Conservation (phyloP, 1,284 basidiomycete species). For the Trichosporon sp. region DNA sequence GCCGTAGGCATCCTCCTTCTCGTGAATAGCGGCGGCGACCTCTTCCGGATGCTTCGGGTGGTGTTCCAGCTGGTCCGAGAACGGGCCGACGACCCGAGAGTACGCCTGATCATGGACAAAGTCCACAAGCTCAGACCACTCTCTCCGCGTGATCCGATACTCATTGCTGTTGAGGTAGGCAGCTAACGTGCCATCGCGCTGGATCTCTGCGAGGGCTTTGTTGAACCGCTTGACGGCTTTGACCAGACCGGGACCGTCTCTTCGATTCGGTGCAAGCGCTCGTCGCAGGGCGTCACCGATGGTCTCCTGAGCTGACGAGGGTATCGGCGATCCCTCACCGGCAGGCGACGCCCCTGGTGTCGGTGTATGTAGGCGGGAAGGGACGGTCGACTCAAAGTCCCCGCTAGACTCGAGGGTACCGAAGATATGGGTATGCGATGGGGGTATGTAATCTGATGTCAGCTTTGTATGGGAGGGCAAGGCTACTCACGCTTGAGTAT, state of each 20-base stretch:
- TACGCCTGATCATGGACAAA: constrained; percentile 54
- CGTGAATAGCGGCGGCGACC: constrained; percentile 37
- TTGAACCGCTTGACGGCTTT: constrained; percentile 53
- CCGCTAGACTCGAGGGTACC: constrained; percentile 29
- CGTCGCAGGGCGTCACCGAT: constrained; percentile 52
- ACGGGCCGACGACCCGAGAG: constrained; percentile 53
- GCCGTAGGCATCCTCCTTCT: constrained; percentile 46
- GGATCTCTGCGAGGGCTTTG: constrained; percentile 44
- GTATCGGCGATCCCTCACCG: constrained; percentile 16
- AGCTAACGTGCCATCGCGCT: constrained; percentile 38
- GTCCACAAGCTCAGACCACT: constrained; percentile 49
- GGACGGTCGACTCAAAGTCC: constrained; percentile 13
- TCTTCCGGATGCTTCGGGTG: constrained; percentile 43
- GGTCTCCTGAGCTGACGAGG: constrained; percentile 35
- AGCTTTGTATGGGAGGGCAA: not conserved
- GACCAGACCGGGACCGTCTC: constrained; percentile 52
- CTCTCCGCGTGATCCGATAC: constrained; percentile 23
- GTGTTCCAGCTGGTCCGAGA: constrained; percentile 47
- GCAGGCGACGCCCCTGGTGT: constrained; percentile 23
- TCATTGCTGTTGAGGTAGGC: constrained; percentile 24
- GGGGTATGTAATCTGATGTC: constrained; percentile 37
- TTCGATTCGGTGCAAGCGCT: constrained; percentile 49
- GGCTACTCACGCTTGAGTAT: constrained; percentile 40
- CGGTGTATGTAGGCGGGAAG: constrained; percentile 16
- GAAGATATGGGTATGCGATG: constrained; percentile 36